Base-by-base conservation (phyloP, 208 protist species). In the Trypanosoma platydactyli region DNA sequence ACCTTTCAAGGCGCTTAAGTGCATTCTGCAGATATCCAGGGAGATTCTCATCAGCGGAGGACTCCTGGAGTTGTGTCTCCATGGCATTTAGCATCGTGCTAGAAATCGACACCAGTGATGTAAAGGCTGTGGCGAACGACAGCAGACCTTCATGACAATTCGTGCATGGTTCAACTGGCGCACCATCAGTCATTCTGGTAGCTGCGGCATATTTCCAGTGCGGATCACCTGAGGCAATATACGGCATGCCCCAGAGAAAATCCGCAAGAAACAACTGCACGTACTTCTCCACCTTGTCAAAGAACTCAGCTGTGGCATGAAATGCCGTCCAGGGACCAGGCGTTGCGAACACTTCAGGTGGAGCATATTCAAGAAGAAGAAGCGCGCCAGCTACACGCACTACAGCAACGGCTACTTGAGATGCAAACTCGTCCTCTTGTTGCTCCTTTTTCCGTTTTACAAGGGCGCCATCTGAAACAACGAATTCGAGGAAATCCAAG, bases 311-410 rank as follows among this genome's bases (percentile, higher is more conserved):
- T 29, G 84, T 72, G 7, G 80, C 42, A 51, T 49, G 46, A 71
- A 80, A 80, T 18, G 64, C 49, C 41, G 68, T 41, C 25, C 68
- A 67, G 5, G 61, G 71, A 22, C 72, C 69, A 12, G 79, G 60
- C 13, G 27, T 68, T 15, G 62, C 58, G 27, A 80, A 38, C 33
- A 66, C 41, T 4, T 59, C 66, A 1, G 72, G 62, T 1, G 77
- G 72, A 35, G 73, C 78, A 68, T 86, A 84, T 53, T 86, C 80
- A 33, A 89, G 71, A 38, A 81, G 44, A 54, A 89, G 48, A 9
- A 89, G 69, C n/a, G 60, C 54, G 0, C 80, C 78, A 27, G 66
- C 69, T 7, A 52, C 51, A 3, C 56, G 71, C 15, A 82, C 29
- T 18, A 76, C 61, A 22, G 18, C 48, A 46, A 70, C 55, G 15